A percentile compares a stretch with the other conserved stretches of the same genome.
These are phyloP conservation scores for Agrocybe praecox DNA, from an alignment of 768 basidiomycete species.

Conservation along the genomic window DNA sequence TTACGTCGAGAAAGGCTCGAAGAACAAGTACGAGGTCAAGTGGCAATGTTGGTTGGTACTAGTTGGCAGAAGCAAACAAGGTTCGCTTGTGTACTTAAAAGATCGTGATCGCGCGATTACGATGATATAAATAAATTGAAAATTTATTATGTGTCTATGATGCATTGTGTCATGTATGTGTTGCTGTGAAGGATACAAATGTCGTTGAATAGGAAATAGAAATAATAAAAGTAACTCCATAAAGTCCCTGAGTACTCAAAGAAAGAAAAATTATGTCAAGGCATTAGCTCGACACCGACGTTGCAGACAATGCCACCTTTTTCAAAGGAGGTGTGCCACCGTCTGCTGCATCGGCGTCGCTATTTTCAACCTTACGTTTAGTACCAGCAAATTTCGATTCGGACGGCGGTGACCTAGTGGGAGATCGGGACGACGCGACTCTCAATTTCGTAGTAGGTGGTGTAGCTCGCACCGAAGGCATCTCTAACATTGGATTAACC, in stretches of 20 bases:
- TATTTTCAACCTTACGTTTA: conserved; percentile 76
- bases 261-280: conserved; percentile 5
- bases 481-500: conserved; percentile 30
- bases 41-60: background rate
- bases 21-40: background rate
- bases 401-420: conserved; percentile 52
- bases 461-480: conserved; percentile 34
- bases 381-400: conserved; percentile 55
- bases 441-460: conserved; percentile 37
- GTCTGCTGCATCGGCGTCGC: conserved; percentile 41
- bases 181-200: background rate
- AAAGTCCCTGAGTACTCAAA: conserved; percentile 6
- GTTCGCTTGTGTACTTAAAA: too few relatives aligned
- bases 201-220: conserved; percentile 9
- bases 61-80: too few relatives aligned
- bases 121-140: conserved; percentile 12
- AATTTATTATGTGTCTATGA: conserved; percentile 13
- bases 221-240: background rate
- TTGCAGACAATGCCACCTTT: conserved; percentile 53
- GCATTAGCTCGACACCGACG: conserved; percentile 21
- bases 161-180: conserved; percentile 2
- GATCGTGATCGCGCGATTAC: background rate
- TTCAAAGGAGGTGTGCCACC: conserved; percentile 67
- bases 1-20: background rate
- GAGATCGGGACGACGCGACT: conserved; percentile 37